Evolutionary conservation across 73 alveolate genomes (phyloP).

Genomic region (Paramecium octaurelia): DNA sequence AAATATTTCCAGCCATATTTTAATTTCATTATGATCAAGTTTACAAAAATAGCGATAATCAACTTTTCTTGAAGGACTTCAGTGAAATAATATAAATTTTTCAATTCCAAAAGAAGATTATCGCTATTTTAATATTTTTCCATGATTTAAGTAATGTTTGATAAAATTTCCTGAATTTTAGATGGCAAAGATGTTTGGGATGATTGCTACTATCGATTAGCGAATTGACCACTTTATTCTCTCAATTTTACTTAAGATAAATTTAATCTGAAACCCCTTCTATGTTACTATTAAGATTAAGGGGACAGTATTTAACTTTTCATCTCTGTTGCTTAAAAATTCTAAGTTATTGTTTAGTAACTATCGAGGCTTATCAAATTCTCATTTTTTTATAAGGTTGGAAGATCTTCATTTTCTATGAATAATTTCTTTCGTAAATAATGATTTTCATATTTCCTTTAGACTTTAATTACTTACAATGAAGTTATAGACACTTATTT

Average conservation of each 20-base stretch:
- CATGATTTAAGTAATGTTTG: background rate
- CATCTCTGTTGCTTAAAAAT: background rate
- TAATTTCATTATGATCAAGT: background rate
- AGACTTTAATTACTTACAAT: background rate
- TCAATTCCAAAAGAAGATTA: background rate
- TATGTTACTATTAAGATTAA: background rate
- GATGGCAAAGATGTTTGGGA: background rate
- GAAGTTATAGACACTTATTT: background rate
- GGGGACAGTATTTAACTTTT: background rate
- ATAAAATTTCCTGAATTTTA: background rate
- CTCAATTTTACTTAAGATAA: background rate
- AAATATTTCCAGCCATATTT: constrained; percentile 1
- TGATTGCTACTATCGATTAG: background rate
- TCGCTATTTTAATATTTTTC: background rate
- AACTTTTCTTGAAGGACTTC: background rate
- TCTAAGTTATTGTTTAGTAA: background rate
- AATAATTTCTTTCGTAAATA: background rate
- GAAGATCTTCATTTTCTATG: background rate
- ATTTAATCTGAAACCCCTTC: background rate
- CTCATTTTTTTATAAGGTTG: background rate
- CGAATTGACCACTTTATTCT: background rate
- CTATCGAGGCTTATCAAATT: background rate
- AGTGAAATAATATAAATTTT: background rate
- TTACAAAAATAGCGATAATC: background rate
- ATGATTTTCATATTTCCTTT: background rate